Evolutionary conservation across 768 basidiomycete genomes (phyloP).

Genomic region (Tremella fuciformis): DNA sequence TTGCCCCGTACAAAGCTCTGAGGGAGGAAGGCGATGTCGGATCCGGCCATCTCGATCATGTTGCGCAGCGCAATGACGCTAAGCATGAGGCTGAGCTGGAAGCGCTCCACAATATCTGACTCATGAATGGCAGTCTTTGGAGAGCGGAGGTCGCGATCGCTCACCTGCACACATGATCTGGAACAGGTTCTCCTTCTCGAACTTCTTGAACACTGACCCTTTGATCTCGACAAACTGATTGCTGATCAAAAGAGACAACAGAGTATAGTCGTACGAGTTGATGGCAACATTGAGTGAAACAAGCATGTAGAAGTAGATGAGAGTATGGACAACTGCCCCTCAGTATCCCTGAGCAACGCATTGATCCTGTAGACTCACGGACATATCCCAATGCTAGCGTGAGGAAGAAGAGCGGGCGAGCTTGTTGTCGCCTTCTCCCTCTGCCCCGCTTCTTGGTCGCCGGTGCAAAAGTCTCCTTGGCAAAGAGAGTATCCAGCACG

Average conservation of each 20-base stretch:
- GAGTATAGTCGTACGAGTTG: constrained; percentile 94
- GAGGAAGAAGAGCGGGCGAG: constrained; percentile 82
- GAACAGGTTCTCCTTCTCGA: constrained; percentile 97
- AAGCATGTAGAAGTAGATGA: constrained; percentile 95
- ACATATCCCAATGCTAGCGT: constrained; percentile 75
- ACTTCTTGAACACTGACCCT: constrained; percentile 96
- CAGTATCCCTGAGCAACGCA: neutral
- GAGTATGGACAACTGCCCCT: constrained; percentile 70
- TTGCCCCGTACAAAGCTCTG: constrained; percentile 54
- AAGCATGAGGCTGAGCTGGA: constrained; percentile 87
- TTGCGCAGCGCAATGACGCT: constrained; percentile 88
- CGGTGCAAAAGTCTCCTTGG: constrained; percentile 76
- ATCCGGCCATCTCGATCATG: constrained; percentile 86
- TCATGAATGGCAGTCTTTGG: neutral
- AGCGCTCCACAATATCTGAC: constrained; percentile 90
- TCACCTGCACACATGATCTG: constrained; percentile 95
- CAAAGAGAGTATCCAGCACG: constrained; percentile 92
- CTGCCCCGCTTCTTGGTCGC: constrained; percentile 57
- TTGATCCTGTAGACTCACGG: constrained; percentile 56
- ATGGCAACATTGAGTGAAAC: constrained; percentile 94
- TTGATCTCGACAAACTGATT: constrained; percentile 99
- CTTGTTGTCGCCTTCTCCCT: constrained; percentile 51
- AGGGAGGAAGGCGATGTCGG: constrained; percentile 73
- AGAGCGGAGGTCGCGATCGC: constrained; percentile 20
- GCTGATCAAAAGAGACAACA: constrained; percentile 87